phyloP scores from a whole-genome alignment of 2,329 filamentous ascomycete genomes.

The Alternaria triticina region DNA sequence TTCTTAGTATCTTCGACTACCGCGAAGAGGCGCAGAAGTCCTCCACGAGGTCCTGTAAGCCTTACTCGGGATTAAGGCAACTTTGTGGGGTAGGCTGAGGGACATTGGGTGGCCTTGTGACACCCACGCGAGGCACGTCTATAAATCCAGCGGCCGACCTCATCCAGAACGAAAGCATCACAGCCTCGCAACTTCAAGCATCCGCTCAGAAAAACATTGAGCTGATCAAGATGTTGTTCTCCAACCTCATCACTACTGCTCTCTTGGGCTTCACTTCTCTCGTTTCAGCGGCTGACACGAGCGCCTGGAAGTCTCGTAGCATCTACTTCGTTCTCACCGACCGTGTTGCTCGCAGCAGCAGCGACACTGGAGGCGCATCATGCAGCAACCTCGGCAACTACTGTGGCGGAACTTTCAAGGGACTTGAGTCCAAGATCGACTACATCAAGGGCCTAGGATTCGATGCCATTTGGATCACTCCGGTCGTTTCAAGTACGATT shows the following conservation, averaged over 20 bases:
- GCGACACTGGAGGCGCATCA: conserved; percentile 37
- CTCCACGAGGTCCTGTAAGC: background rate
- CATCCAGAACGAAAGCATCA: background rate
- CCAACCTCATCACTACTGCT: conserved; percentile 10
- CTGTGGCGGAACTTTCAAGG: conserved; percentile 60
- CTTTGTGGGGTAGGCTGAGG: background rate
- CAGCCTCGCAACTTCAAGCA: conserved; percentile 2
- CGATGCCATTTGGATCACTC: conserved; percentile 58
- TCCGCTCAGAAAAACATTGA: background rate
- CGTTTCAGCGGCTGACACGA: conserved; percentile 37
- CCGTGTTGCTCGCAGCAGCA: conserved; percentile 43
- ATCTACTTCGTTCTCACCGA: conserved; percentile 49
- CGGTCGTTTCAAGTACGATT: conserved; percentile 39
- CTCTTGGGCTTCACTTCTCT: conserved; percentile 25
- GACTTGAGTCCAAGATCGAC: conserved; percentile 56
- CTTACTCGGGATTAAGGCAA: background rate
- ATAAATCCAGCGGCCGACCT: conserved; percentile 10
- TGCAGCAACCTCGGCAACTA: conserved; percentile 48
- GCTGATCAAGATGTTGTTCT: conserved; percentile 24
- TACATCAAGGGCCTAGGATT: conserved; percentile 60
- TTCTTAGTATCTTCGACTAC: conserved; percentile 1
- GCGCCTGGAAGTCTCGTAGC: conserved; percentile 46
- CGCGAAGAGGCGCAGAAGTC: background rate
- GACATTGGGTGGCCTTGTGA: background rate
- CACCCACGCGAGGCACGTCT: conserved; percentile 3